phyloP scores from a whole-genome alignment of 371 early-diverging fungal genomes.

The Rhizopus sp. region DNA sequence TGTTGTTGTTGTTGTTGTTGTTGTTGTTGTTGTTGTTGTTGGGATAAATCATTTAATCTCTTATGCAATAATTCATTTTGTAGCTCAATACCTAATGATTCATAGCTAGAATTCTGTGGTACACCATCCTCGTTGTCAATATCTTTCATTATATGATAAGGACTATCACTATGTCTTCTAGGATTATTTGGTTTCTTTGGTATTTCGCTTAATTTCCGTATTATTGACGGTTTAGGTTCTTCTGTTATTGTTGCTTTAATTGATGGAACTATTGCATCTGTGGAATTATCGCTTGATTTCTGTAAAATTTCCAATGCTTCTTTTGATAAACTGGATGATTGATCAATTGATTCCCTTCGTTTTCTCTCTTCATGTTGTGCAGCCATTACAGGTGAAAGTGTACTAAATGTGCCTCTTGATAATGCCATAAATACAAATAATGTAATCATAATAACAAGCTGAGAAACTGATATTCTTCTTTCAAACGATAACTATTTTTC shows the following conservation, averaged over 20 bases:
- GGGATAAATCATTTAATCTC: background rate
- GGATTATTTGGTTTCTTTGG: slow-evolving; percentile 22
- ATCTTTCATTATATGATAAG: slow-evolving; percentile 12
- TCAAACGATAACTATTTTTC: slow-evolving; percentile 59
- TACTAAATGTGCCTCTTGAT: slow-evolving; percentile 45
- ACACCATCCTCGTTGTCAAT: background rate
- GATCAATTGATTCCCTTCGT: slow-evolving; percentile 34
- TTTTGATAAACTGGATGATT: slow-evolving; percentile 4
- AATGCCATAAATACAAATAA: slow-evolving; percentile 58
- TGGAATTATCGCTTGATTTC: too few relatives aligned
- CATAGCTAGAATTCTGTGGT: slow-evolving; percentile 5
- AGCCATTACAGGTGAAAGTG: slow-evolving; percentile 46
- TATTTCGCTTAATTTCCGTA: slow-evolving; percentile 1
- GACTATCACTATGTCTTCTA: slow-evolving; percentile 23
- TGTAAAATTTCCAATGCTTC: slow-evolving; percentile 3
- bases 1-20: too few relatives aligned
- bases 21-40: slow-evolving; percentile 9
- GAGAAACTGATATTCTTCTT: slow-evolving; percentile 61
- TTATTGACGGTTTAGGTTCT: background rate
- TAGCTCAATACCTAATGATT: slow-evolving; percentile 13
- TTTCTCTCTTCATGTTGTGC: slow-evolving; percentile 46
- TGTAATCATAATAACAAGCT: slow-evolving; percentile 53
- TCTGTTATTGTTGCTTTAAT: slow-evolving; percentile 1
- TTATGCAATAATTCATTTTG: slow-evolving; percentile 11
- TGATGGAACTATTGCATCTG: too few relatives aligned